Conservation (phyloP, 2,329 filamentous ascomycete genomes). For the Colletotrichum chlorophyti region DNA sequence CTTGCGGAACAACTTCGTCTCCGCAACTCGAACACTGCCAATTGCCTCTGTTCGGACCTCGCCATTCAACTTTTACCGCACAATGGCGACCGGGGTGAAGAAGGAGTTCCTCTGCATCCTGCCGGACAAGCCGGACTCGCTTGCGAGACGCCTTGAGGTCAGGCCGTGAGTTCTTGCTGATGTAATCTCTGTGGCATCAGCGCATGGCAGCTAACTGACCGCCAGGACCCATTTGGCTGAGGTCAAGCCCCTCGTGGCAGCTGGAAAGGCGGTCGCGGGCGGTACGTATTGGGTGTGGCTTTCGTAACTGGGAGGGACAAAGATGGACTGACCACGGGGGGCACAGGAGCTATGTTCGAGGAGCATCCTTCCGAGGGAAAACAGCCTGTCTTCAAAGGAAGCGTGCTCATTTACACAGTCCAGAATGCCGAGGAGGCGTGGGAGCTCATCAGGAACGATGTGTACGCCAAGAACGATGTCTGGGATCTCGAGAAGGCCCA, state of each 20-base stretch:
- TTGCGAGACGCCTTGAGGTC: slow-evolving; percentile 17
- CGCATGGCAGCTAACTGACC: neutral
- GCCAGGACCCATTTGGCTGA: slow-evolving; percentile 16
- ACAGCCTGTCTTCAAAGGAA: slow-evolving; percentile 15
- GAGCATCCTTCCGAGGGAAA: slow-evolving; percentile 16
- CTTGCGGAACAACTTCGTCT: slow-evolving; percentile 6
- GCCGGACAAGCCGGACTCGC: slow-evolving; percentile 26
- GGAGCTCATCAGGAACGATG: slow-evolving; percentile 30
- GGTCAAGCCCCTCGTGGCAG: slow-evolving; percentile 30
- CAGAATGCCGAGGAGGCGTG: slow-evolving; percentile 28
- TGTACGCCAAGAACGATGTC: slow-evolving; percentile 32
- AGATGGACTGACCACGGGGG: neutral
- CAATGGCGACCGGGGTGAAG: slow-evolving; percentile 20
- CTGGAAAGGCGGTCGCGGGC: slow-evolving; percentile 25
- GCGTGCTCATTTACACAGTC: slow-evolving; percentile 18
- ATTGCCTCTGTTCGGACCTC: neutral
- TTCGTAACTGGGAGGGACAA: neutral
- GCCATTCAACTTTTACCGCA: slow-evolving; percentile 5
- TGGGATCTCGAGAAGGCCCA: slow-evolving; percentile 34
- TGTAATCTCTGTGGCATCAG: neutral
- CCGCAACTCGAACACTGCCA: slow-evolving; percentile 4
- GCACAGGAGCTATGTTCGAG: slow-evolving; percentile 17
- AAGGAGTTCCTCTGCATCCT: slow-evolving; percentile 27
- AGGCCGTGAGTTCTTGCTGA: neutral
- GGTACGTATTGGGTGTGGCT: slow-evolving; percentile 5